Conservation (phyloP, 805 yeast species). For the Candida nonsorbophila region DNA sequence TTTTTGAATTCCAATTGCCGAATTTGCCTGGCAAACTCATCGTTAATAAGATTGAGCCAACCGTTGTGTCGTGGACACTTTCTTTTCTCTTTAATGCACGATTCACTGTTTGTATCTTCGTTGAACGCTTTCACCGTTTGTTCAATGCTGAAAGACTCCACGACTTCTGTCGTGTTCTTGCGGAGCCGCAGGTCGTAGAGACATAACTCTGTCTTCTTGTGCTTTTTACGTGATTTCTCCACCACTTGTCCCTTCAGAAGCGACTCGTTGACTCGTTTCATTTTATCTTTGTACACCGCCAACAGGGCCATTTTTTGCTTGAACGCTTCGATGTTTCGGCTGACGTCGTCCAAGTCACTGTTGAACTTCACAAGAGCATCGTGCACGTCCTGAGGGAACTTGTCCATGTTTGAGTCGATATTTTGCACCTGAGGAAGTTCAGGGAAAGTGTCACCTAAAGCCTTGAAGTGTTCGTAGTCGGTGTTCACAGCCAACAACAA, state of each 20-base stretch:
- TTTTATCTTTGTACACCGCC: constrained; percentile 26
- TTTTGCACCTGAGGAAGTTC: constrained; percentile 26
- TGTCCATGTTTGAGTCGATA: constrained; percentile 12
- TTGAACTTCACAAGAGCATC: constrained; percentile 14
- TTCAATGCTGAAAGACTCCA: constrained; percentile 3
- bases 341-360: constrained; percentile 10
- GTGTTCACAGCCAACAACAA: constrained; percentile 18
- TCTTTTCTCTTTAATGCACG: constrained; percentile 48
- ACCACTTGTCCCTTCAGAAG: constrained; percentile 9
- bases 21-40: constrained; percentile 20
- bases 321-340: constrained; percentile 7
- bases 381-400: constrained; percentile 14
- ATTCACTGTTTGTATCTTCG: constrained; percentile 1
- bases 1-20: constrained; percentile 23
- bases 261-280: constrained; percentile 33
- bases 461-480: constrained; percentile 13
- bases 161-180: constrained; percentile 1
- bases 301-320: constrained; percentile 14
- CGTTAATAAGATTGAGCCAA: constrained; percentile 39
- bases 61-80: constrained; percentile 54
- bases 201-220: constrained; percentile 10
- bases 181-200: constrained; percentile 6
- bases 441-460: constrained; percentile 38
- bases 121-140: constrained; percentile 2
- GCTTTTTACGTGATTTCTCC: no score